Base-by-base conservation (phyloP, 768 basidiomycete genomes). In the Clitopilus hobsonii region DNA sequence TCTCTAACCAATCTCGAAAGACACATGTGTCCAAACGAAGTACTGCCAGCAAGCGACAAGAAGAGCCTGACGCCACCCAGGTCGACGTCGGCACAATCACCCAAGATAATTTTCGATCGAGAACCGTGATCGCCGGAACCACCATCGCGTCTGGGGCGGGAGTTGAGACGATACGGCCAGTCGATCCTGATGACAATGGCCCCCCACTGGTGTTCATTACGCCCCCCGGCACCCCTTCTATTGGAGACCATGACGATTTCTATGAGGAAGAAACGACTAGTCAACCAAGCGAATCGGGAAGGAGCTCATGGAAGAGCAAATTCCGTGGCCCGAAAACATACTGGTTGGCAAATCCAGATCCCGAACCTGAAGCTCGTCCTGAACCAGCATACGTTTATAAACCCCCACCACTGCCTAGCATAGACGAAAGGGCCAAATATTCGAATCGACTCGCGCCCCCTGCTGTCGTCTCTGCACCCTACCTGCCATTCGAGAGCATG, bases 171-270 rank as follows among this genome's bases (percentile, higher is more conserved):
- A 20, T 45, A 11, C 23, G 26, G 14, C 59, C 57, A n/a, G 51
- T 52, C 14, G 41, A n/a, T n/a, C n/a, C n/a, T n/a, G n/a, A 30
- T 25, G 49, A 52, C 25, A 28, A 55, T 26, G 67, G 67, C 16
- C 74, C 74, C 18, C 71, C 66, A 14, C 61, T 75, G 50, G 72
- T 75, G 5, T 60, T 60, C 23, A 71, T 70, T 26, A 67, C 67
- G 13, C 69, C 70, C 6, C 68, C 64, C 22, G 54, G 59, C 30
- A 66, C 69, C 14, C 69, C 68, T 2, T 63, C 51, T 28, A 11
- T 45, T 45, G n/a, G n/a, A 18, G 22, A 45, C 4, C 41, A 45
- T 20, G 11, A 16, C 10, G 41, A 45, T 10, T 18, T 20, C 8
- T 45, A 45, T 18, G n/a, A 4, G 22, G 41, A 23, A 23, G 41